Base-by-base conservation (phyloP, 2,329 filamentous ascomycete species). In the Trichoderma aggressivum region DNA sequence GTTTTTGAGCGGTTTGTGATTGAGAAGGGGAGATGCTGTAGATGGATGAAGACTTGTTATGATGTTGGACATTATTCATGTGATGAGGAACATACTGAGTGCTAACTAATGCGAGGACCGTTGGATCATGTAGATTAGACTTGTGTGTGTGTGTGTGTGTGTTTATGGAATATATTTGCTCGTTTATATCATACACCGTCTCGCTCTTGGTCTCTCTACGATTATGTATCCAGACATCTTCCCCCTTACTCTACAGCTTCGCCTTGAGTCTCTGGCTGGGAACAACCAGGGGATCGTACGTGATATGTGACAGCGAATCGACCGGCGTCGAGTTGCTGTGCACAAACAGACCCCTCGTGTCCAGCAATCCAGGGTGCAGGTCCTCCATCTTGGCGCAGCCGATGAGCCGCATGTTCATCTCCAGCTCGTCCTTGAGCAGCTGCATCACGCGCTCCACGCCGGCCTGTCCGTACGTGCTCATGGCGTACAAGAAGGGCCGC, bases 381-480 rank as follows among this genome's bases (percentile, higher is more conserved):
- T 99, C 90, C 43, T 90, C 89, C 36, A 99, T 81, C 72, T 83
- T 90, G 24, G 86, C 88, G 72, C 90, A 92, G 11, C 96, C 96
- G 75, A 99, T 94, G 74, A 99, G 84, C 7, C 96, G 89, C 96
- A 99, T 98, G 79, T 95, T 96, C 95, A 98, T 98, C 84, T 97
- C 94, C 89, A 99, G 93, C 86, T 99, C 96, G 78, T 98, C 96
- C 84, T 93, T 94, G 75, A 97, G 87, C 71, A 97, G 84, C 81
- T 94, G 92, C 92, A 98, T 97, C 36, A 96, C 96, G 39, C 93
- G 88, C 78, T 97, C 93, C 24, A 98, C 95, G 74, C 96, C 96
- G 3, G 91, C 86, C 72, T 93, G 83, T 1, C 96, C 96, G 78
- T 98, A 98, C 11, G 94, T 90, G 74, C 91, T 92, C 95, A 99